A percentile compares a stretch with the other conserved stretches of the same genome.
These are phyloP conservation scores for Lotmaria passim DNA, from an alignment of 208 protist genomes.

Conservation along the genomic window DNA sequence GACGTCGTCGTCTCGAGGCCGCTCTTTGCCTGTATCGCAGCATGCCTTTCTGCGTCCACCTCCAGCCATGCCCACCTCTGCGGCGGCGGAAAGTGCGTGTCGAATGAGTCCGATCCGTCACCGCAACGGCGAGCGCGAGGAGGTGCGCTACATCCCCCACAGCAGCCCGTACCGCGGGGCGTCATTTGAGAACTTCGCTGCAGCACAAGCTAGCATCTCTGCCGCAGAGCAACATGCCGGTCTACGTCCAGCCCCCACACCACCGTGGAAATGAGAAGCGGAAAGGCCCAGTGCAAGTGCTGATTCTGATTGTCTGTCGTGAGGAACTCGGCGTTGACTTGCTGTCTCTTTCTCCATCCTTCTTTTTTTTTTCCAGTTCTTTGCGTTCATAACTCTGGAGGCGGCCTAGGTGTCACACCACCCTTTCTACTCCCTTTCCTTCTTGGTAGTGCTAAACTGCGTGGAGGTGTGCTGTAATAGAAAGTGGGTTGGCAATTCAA, in stretches of 20 bases:
- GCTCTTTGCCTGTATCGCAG: neutral
- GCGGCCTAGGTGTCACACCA: too few relatives aligned
- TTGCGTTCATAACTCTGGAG: neutral
- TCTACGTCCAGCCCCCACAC: conserved; percentile 13
- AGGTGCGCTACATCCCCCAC: neutral
- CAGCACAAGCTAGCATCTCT: conserved; percentile 16
- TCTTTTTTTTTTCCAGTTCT: neutral
- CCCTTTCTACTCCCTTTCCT: neutral
- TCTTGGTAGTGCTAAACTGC: too few relatives aligned
- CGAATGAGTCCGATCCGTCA: neutral
- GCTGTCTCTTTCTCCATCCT: neutral
- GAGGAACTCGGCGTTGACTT: too few relatives aligned
- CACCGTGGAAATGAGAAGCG: conserved; percentile 22
- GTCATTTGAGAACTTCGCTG: conserved; percentile 25
- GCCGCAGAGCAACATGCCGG: conserved; percentile 20
- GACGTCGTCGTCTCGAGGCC: neutral
- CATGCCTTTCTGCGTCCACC: conserved; percentile 12
- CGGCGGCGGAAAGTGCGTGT: neutral
- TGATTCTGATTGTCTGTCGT: neutral
- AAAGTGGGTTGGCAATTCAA: too few relatives aligned
- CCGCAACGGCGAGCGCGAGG: conserved; percentile 2
- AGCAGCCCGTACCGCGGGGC: conserved; percentile 13
- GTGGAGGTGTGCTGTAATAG: too few relatives aligned
- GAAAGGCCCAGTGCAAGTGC: neutral
- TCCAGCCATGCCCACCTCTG: neutral